phyloP scores from a whole-genome alignment of 1,139 yeast genomes.

The Meyerozyma smithsonii region DNA sequence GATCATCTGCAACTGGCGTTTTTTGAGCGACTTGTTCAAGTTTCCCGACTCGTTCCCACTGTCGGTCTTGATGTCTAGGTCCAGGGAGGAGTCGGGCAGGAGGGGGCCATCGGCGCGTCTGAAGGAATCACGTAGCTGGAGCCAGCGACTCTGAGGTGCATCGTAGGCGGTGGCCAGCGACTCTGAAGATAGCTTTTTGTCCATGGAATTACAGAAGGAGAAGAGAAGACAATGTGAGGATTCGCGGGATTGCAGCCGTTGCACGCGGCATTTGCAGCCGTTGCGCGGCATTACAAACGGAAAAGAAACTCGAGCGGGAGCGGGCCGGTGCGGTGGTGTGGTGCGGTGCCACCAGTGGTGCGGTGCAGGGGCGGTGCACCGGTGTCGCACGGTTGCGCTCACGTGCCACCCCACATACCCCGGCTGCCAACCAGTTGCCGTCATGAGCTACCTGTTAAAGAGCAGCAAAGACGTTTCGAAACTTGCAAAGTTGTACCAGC shows the following conservation, averaged over 20 bases:
- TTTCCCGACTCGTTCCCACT: conserved; percentile 6
- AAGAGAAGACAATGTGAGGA: not conserved
- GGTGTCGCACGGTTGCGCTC: not conserved
- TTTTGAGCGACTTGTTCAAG: conserved; percentile 27
- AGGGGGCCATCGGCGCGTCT: conserved; percentile 13
- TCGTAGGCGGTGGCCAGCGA: not conserved
- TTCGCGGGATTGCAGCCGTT: conserved; percentile 1
- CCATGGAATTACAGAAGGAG: not conserved
- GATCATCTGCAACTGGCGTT: conserved; percentile 34
- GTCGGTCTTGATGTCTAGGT: conserved; percentile 4
- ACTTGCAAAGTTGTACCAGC: conserved; percentile 21
- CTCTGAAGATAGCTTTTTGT: not conserved
- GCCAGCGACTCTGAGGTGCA: not conserved
- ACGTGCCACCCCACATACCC: not conserved
- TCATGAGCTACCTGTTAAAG: not conserved
- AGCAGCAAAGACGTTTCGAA: conserved; percentile 5
- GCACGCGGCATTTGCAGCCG: not conserved
- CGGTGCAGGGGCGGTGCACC: no score
- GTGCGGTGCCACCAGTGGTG: no score
- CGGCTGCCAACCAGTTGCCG: not conserved
- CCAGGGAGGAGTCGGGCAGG: conserved; percentile 1
- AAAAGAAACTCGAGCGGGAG: no score
- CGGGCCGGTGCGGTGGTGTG: no score
- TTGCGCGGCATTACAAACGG: not conserved
- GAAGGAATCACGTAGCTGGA: conserved; percentile 18